Evolutionary conservation across 2,329 filamentous ascomycete genomes (phyloP).

Genomic region (Paraphoma sp.): DNA sequence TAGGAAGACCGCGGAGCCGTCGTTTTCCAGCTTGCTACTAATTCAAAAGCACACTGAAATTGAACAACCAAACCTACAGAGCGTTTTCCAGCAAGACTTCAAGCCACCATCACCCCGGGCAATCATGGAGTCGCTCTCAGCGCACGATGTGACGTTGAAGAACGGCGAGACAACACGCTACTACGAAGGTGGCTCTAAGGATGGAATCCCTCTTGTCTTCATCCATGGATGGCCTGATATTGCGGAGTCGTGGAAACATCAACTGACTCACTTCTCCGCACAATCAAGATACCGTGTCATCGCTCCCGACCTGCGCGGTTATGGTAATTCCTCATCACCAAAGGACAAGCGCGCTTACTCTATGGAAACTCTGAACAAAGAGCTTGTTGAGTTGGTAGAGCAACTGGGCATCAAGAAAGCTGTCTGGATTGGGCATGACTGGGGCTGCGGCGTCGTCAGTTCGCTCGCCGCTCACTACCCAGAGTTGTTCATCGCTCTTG

Average conservation of each 20-base stretch:
- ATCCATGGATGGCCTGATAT: constrained; percentile 46
- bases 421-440: constrained; percentile 59
- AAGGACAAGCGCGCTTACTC: constrained; percentile 38
- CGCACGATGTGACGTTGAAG: not conserved
- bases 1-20: not conserved
- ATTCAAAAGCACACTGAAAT: no score
- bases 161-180: constrained; percentile 32
- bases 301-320: constrained; percentile 44
- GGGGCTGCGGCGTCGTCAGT: constrained; percentile 47
- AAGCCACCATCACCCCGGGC: not conserved
- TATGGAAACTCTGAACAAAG: constrained; percentile 31
- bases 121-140: not conserved
- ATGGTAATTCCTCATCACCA: constrained; percentile 41
- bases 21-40: no score
- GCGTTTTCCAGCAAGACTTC: not conserved
- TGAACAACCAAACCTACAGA: no score
- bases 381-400: constrained; percentile 49
- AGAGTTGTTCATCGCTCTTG: constrained; percentile 38
- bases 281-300: constrained; percentile 33
- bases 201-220: constrained; percentile 33
- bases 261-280: constrained; percentile 40
- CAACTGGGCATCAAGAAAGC: constrained; percentile 48
- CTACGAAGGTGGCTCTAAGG: constrained; percentile 27
- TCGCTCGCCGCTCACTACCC: constrained; percentile 40
- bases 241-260: constrained; percentile 44